Conservation (phyloP, 441 rosid genomes). For the Flueggea neowawraea region DNA sequence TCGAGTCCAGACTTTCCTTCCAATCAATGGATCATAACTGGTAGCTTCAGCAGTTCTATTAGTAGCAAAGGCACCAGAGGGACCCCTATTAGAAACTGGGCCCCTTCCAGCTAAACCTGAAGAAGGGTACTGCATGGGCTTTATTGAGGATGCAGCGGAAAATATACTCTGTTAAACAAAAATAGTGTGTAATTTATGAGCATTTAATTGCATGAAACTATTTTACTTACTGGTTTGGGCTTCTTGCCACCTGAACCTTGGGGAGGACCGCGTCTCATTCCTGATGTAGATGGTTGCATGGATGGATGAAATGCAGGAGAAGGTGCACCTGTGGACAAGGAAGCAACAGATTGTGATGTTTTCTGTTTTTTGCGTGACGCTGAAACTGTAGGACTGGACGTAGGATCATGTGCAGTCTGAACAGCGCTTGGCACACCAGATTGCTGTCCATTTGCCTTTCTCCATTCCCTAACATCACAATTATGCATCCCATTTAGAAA, state of each 20-base stretch:
- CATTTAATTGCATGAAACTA: neutral
- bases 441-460: conserved; percentile 69
- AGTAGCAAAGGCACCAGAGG: conserved; percentile 44
- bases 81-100: conserved; percentile 45
- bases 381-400: conserved; percentile 89
- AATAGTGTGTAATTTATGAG: neutral
- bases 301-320: conserved; percentile 80
- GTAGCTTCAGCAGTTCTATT: conserved; percentile 65
- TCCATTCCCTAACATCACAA: conserved; percentile 83
- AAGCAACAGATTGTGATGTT: conserved; percentile 84
- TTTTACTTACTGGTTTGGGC: conserved; percentile 78
- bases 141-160: conserved; percentile 32
- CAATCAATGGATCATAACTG: conserved; percentile 66
- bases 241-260: conserved; percentile 78
- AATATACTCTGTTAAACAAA: conserved; percentile 12
- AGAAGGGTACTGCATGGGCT: conserved; percentile 62
- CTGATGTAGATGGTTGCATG: conserved; percentile 79
- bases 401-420: conserved; percentile 66
- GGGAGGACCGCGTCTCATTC: conserved; percentile 74
- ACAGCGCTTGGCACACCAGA: conserved; percentile 59
- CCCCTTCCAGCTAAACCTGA: conserved; percentile 61
- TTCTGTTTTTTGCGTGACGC: conserved; percentile 95
- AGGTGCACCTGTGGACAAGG: conserved; percentile 81
- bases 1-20: conserved; percentile 91
- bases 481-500: conserved; percentile 23